A percentile compares a stretch with the other conserved stretches of the same genome.
These are phyloP conservation scores for Gardenia jasminoides DNA, from an alignment of 257 asterid genomes.

Conservation along the genomic window DNA sequence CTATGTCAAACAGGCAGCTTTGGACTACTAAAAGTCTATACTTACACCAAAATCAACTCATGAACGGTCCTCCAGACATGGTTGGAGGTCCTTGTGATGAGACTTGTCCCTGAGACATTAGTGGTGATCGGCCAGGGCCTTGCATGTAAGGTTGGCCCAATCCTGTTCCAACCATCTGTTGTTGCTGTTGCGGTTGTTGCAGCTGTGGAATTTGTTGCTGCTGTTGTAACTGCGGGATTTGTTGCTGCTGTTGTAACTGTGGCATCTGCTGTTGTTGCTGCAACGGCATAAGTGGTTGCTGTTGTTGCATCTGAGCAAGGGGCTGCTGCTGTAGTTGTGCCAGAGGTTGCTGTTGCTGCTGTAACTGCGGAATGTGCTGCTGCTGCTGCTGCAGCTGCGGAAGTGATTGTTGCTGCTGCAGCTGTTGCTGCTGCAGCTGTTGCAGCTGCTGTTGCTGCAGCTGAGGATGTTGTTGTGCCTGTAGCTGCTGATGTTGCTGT, in stretches of 20 bases:
- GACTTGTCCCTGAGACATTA: conserved; percentile 73
- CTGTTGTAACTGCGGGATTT: conserved; percentile 21
- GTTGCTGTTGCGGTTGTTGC: conserved; percentile 41
- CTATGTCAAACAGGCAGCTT: neutral
- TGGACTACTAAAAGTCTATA: neutral
- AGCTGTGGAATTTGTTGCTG: conserved; percentile 17
- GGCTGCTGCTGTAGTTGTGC: conserved; percentile 33
- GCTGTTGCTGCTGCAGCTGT: conserved; percentile 30
- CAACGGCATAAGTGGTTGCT: conserved; percentile 31
- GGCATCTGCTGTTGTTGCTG: conserved; percentile 28
- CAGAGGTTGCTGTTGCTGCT: conserved; percentile 33
- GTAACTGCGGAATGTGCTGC: conserved; percentile 27
- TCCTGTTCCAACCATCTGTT: conserved; percentile 57
- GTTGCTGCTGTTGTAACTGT: conserved; percentile 37
- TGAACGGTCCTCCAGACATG: conserved; percentile 69
- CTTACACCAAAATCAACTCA: conserved; percentile 32
- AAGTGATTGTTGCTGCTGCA: conserved; percentile 34
- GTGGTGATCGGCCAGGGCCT: conserved; percentile 63
- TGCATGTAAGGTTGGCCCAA: conserved; percentile 71
- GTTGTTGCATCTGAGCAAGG: conserved; percentile 32
- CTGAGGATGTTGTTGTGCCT: conserved; percentile 38
- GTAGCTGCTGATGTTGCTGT: conserved; percentile 29
- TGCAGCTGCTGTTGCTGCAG: conserved; percentile 38
- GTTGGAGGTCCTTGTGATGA: conserved; percentile 67
- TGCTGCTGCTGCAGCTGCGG: conserved; percentile 33